Evolutionary conservation across 2,329 filamentous ascomycete species (phyloP), one percentile per base, ranked within the genome.

Genomic region (Elsinoe necatrix): DNA sequence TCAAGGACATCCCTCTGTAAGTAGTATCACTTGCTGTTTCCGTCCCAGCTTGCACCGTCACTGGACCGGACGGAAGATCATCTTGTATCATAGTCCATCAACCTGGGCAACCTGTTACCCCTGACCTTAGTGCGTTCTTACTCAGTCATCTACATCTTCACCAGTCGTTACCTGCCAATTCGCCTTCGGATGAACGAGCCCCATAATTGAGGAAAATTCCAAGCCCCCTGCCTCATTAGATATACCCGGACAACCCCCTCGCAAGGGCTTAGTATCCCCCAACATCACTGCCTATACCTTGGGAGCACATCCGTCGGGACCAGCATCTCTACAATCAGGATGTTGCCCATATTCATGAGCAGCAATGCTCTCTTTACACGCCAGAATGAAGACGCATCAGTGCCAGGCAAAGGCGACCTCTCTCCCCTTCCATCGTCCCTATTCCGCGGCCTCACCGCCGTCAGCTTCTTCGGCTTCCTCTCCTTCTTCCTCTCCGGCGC

Each of bases 381-480:
- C 12, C 2, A 1, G 14, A 14, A 35, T 41, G 54, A 45, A 21
- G 25, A n/a, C 23, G 27, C 14, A 23, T 47, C 29, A 5, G 29
- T 42, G 8, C 54, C 34, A 35, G 37, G 18, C 41, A 42, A 56
- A 56, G 48, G 41, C 37, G n/a, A 59, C 69, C 65, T 73, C 14
- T 31, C 60, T 8, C 60, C 62, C 11, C 61, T 76, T 2, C 68
- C 72, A 4, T 41, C 58, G 11, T 57, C 65, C 34, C 68, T 75
- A 1, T 63, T 65, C 25, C 66, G 62, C 9, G 77, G 76, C 61
- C 65, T 79, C 16, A 71, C 70, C 16, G 73, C 75, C 14, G 72
- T 80, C 56, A 71, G 75, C 21, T 62, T 66, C 25, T 64, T 79
- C 23, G 77, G 72, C 14, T 68, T 77, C 39, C 58, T 78, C 6